Base-by-base conservation (phyloP, 805 yeast species). In the Pichia ethanolica region DNA sequence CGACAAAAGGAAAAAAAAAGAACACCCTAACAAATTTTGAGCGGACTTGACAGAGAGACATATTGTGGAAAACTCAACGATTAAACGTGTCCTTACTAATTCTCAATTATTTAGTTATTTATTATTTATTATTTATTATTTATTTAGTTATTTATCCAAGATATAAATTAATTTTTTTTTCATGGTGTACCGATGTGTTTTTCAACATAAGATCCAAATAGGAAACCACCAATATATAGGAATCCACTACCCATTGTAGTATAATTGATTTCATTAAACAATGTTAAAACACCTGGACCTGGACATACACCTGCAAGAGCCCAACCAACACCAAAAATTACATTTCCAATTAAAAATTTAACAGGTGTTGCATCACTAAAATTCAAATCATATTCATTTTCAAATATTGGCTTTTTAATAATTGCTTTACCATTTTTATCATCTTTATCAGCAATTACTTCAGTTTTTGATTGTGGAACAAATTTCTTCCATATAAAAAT, bases 261-360 rank as follows among this genome's bases (percentile, higher is more conserved):
- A 4, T 3, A 59, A 8, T 13, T 35, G 5, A 39, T 30, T 61
- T 64, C 61, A 30, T 64, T 52, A 9, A 63, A 50, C 20, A 61
- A 40, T 10, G 67, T 58, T 1, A 72, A 37, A 0, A 74, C 48
- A 0, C 74, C 82, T 13, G 82, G 80, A 4, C 79, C 81, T 0
- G 82, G 82, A 56, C 81, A 77, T 4, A 75, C 60, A 1, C 82
- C 82, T 0, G 70, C 56, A 3, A 73, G 35, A 0, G 78, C 81
- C 82, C 82, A 77, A 0, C 81, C 82, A 8, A 71, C 12, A 9
- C 82, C 82, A 54, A 77, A 77, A 6, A 74, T 11, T 0, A 62
- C 61, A 51, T 71, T 66, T 3, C 82, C 82, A 3, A 69, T 4
- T 0, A 77, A 25, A 44, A 77, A 68, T 36, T 59, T 62, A 0